phyloP scores from a whole-genome alignment of 2,329 filamentous ascomycete species.

The Fusarium penzigii region DNA sequence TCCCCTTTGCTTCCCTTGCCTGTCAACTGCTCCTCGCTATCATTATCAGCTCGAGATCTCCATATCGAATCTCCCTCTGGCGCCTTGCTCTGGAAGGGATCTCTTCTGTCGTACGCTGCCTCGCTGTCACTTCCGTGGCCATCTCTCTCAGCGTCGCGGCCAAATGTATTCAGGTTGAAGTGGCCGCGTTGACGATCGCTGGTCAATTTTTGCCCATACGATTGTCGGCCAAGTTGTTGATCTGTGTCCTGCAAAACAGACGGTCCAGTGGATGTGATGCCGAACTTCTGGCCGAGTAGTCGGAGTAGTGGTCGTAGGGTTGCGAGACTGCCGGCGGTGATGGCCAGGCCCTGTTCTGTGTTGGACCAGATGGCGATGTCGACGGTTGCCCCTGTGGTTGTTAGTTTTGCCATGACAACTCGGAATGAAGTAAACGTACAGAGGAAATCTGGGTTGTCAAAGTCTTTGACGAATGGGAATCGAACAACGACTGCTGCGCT shows the following conservation, averaged over 20 bases:
- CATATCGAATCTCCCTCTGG: constrained; percentile 15
- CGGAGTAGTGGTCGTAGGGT: constrained; percentile 48
- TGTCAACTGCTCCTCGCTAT: constrained; percentile 24
- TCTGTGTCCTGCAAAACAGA: constrained; percentile 20
- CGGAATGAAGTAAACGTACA: constrained; percentile 32
- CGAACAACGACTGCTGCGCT: constrained; percentile 46
- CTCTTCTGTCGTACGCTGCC: constrained; percentile 18
- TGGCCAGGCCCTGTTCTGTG: constrained; percentile 48
- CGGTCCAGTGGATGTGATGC: constrained; percentile 23
- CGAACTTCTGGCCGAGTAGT: constrained; percentile 34
- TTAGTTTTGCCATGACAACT: constrained; percentile 3
- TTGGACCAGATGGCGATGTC: constrained; percentile 52
- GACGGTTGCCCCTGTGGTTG: constrained; percentile 35
- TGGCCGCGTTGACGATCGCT: constrained; percentile 19
- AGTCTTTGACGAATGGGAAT: constrained; percentile 39
- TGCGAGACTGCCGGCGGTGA: constrained; percentile 49
- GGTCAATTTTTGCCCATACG: constrained; percentile 11
- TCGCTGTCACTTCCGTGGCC: constrained; percentile 20
- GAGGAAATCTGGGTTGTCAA: constrained; percentile 44
- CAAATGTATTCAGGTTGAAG: constrained; percentile 32
- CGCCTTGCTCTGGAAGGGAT: constrained; percentile 13
- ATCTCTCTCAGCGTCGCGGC: constrained; percentile 24
- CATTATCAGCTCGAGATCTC: constrained; percentile 14
- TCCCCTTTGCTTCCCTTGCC: constrained; percentile 6
- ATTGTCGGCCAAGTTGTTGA: constrained; percentile 6